Evolutionary conservation across 306 rosid genomes (phyloP), one percentile per base, ranked within the genome.

Genomic region (Leucaena leucocephala): DNA sequence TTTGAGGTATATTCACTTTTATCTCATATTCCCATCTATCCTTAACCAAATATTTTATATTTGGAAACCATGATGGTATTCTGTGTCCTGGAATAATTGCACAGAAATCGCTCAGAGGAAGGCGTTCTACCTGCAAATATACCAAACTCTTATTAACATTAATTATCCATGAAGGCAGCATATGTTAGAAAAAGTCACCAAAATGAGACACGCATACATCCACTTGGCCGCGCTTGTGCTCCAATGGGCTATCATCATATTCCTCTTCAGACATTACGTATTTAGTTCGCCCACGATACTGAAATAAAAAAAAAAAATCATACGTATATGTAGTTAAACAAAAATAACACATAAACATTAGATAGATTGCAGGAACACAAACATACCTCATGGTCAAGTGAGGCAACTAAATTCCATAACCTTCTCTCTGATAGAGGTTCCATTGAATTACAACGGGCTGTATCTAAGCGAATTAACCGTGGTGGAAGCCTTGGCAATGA

Each of bases 401-500:
- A n/a, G 4, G 73, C 33, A 68, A 43, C 45, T 5, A 42, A 4
- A 68, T 68, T 5, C 55, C 55, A 68, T 6, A 68, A 3, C 1
- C 43, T 10, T 5, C 40, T 17, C 5, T 68, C 19, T 43, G 35
- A 19, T 68, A 68, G 21, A 44, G 73, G 19, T 43, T 44, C 14
- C 73, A 43, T 2, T 6, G 38, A 19, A 9, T 9, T 3, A 67
- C 50, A 67, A 44, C 12, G 1, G 0, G 0, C 4, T 5, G 55
- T 19, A 4, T 9, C n/a, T 12, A 68, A 6, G 0, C 8, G 19
- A 8, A 22, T 1, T 27, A 70, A 27, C 3, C 9, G 2, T 45
- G 58, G 14, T 3, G 74, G 74, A 70, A 70, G 42, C 34, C 21
- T 58, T 58, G 64, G 64, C 39, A 69, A 7, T 2, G 40, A 69